Evolutionary conservation across 2,329 filamentous ascomycete species (phyloP).

Genomic region (Sporothrix globosa): DNA sequence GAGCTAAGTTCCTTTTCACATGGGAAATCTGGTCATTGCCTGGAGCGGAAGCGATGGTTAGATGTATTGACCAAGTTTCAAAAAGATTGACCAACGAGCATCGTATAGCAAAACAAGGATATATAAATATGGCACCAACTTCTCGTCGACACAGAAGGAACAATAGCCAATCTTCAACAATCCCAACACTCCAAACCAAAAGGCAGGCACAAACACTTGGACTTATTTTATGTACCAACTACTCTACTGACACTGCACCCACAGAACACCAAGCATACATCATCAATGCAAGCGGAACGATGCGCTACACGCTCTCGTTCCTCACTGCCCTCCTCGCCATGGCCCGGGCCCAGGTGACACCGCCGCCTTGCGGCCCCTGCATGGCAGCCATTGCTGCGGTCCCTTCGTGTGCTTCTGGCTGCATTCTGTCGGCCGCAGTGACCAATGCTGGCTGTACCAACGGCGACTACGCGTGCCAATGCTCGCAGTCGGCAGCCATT

Average conservation of each 20-base stretch:
- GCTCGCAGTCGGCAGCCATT: conserved; percentile 25
- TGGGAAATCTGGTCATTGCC: neutral
- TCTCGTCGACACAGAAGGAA: neutral
- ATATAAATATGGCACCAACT: neutral
- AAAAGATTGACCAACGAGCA: too few species aligned
- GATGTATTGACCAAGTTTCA: too few species aligned
- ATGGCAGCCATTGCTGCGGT: neutral
- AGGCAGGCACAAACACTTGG: too few species aligned
- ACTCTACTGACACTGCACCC: too few species aligned
- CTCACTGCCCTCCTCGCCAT: neutral
- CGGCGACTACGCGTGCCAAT: conserved; percentile 27
- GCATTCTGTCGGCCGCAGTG: conserved; percentile 20
- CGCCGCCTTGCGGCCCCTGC: conserved; percentile 16
- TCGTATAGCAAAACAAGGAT: too few species aligned
- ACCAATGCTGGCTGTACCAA: conserved; percentile 15
- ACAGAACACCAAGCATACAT: neutral
- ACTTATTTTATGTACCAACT: too few species aligned
- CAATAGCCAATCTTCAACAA: too few species aligned
- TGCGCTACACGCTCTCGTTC: neutral
- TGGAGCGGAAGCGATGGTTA: too few species aligned
- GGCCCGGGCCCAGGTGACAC: conserved; percentile 18
- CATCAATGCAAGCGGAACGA: neutral
- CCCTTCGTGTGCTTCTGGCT: conserved; percentile 13
- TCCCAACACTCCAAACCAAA: too few species aligned
- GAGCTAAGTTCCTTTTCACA: neutral